A percentile compares a stretch with the other conserved stretches of the same genome.
These are phyloP conservation scores for Dothidotthia symphoricarpi DNA, from an alignment of 2,329 filamentous ascomycete species.

Conservation along the genomic window DNA sequence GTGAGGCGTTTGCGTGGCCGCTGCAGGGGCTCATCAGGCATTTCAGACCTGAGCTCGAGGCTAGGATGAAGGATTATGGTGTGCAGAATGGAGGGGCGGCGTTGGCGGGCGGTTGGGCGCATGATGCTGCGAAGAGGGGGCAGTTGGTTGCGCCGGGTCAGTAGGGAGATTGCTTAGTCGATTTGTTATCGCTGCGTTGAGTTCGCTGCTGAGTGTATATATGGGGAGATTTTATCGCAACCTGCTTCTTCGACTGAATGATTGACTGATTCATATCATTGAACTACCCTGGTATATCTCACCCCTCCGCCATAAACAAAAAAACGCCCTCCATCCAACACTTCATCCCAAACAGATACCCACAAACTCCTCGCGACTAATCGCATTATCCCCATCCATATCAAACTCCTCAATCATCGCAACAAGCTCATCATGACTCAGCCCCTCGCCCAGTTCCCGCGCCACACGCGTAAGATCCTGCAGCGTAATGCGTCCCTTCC, in stretches of 20 bases:
- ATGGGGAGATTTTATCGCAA: no score
- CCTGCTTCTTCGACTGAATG: no score
- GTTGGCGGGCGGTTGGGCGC: constrained; percentile 84
- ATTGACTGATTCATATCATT: no score
- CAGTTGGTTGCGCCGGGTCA: constrained; percentile 86
- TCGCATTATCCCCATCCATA: constrained; percentile 82
- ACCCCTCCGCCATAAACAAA: no score
- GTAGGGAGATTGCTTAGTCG: constrained; percentile 47
- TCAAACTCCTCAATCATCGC: constrained; percentile 99
- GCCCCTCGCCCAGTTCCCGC: constrained; percentile 84
- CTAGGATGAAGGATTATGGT: constrained; percentile 78
- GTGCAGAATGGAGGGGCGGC: constrained; percentile 69
- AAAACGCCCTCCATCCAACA: no score
- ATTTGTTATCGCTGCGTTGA: no score
- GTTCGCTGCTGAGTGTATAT: no score
- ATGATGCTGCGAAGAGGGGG: constrained; percentile 71
- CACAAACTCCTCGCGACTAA: constrained; percentile 63
- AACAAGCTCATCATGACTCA: constrained; percentile 87
- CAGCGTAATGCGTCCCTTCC: constrained; percentile 86
- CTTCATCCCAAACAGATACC: constrained; percentile 58
- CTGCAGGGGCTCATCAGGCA: constrained; percentile 97
- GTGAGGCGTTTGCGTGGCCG: constrained; percentile 98
- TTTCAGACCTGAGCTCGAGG: constrained; percentile 94
- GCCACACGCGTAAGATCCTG: constrained; percentile 86
- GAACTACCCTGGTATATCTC: no score